These are phyloP conservation scores for Bacidia rubella DNA, from an alignment of 495 filamentous ascomycete species.

Conservation along the genomic window DNA sequence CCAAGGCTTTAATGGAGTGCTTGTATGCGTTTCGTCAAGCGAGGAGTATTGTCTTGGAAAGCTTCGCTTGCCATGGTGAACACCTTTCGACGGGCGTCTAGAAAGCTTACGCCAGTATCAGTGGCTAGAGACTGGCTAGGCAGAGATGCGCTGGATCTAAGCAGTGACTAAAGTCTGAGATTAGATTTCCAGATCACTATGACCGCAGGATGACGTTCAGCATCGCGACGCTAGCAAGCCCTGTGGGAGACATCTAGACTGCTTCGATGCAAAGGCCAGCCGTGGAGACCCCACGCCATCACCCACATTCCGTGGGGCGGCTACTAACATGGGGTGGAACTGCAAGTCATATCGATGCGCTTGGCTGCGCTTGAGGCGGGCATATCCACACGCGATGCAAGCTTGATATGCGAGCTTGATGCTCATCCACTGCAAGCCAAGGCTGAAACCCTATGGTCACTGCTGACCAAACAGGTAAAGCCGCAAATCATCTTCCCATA, in stretches of 20 bases:
- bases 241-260: not conserved
- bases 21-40: not conserved
- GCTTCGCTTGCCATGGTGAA: not conserved
- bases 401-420: not conserved
- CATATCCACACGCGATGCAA: not conserved
- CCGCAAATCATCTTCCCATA: not conserved
- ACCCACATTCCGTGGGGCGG: not conserved
- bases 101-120: not conserved
- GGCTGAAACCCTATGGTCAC: not conserved
- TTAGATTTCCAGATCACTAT: not conserved
- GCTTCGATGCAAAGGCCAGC: not conserved
- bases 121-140: not conserved
- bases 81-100: not conserved
- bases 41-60: not conserved
- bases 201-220: not conserved
- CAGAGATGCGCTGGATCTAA: not conserved
- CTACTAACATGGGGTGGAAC: not conserved
- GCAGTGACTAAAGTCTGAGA: not conserved
- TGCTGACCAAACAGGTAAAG: not conserved
- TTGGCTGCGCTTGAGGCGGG: slow-evolving; percentile 3
- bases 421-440: not conserved
- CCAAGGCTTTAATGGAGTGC: not conserved
- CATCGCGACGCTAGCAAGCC: not conserved
- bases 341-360: slow-evolving; percentile 1
- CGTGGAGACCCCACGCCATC: not conserved